Base-by-base conservation (phyloP, 805 yeast genomes). In the Barnettozyma wickerhamii region DNA sequence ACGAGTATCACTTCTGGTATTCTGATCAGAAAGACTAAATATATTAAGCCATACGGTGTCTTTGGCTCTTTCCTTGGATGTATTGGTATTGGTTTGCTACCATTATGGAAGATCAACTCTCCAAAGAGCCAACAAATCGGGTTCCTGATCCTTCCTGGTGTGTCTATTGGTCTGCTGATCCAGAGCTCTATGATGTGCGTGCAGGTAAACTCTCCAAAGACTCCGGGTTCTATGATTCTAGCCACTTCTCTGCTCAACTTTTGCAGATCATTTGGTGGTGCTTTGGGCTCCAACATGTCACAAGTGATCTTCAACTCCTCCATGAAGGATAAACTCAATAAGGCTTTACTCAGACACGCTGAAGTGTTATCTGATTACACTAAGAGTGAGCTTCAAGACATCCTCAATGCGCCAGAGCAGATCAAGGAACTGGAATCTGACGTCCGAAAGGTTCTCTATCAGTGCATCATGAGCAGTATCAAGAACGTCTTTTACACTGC, bases 211-310 rank as follows among this genome's bases (percentile, higher is more conserved):
- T 74, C 79, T 5, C 80, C 80, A 23, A 72, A 72, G 45, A 52
- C 61, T 1, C 66, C 72, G 2, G 79, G 80, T 10, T 64, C 71
- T 1, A 58, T 62, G 6, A 72, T 75, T 32, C 48, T 74, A 55
- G 59, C 72, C 0, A 72, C 77, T 5, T 53, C 75, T 1, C 62
- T 66, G 30, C 37, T 68, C 37, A 68, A 65, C 49, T 71, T 71
- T 48, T 50, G 54, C 5, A 65, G 79, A 49, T 49, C 68, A 3
- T 41, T 72, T 13, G 72, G 71, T 15, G 69, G 71, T 30, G 61
- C 75, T 4, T 17, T 74, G 27, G 66, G 72, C 23, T 54, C 66
- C 7, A 55, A 55, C 29, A 44, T 71, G 18, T 60, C 68, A 0
- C 70, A 68, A 37, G 58, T 62, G 3, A 63, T 68, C 6, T 69